Base-by-base conservation (phyloP, 2,329 filamentous ascomycete species). In the Chaetomiaceae sp. region DNA sequence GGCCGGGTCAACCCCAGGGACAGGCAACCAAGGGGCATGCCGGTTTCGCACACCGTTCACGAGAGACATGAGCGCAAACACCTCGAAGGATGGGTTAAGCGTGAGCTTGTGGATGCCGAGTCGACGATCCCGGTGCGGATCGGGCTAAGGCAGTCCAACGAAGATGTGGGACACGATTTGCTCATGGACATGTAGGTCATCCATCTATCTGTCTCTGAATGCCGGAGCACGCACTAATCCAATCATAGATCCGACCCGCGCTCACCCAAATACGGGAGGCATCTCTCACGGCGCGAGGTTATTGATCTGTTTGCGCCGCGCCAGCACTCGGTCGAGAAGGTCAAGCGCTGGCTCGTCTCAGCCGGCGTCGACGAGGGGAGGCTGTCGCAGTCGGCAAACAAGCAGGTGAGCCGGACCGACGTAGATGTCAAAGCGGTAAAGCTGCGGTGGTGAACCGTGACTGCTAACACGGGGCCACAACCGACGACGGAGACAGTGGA, bases 261-360 rank as follows among this genome's bases (percentile, higher is more conserved):
- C 14, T 70, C 69, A 3, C 56, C 62, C 14, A 70, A 70, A 38
- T 75, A 71, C 51, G 56, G 72, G 11, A 71, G 71, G 46, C 67
- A 73, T 52, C 65, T 71, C 54, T 67, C 67, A 1, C 56, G 67
- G 25, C 57, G 66, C 37, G 64, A 74, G 48, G 65, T 73, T 10
- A 61, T 66, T 13, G 65, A 73, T 11, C 63, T 71, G 48, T 74
- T 74, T 48, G 67, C 70, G 9, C 73, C 72, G 1, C 32, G 60
- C 2, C 57, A 64, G 43, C 56, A 63, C 13, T 67, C 65, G 23
- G 61, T 73, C 20, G 61, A 69, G 13, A 59, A 64, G 7, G 67
- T 75, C 9, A 66, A 65, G 20, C 58, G 64, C 16, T 76, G 73
- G 73, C 62, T 76, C 37, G 41, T 42, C 4, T 44, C 48, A 8